Percentiles rank a stretch among this genome's conserved stretches.
Evolutionary conservation across 768 basidiomycete genomes (phyloP).

Genomic region (Chalciporus pseudorubinellus): DNA sequence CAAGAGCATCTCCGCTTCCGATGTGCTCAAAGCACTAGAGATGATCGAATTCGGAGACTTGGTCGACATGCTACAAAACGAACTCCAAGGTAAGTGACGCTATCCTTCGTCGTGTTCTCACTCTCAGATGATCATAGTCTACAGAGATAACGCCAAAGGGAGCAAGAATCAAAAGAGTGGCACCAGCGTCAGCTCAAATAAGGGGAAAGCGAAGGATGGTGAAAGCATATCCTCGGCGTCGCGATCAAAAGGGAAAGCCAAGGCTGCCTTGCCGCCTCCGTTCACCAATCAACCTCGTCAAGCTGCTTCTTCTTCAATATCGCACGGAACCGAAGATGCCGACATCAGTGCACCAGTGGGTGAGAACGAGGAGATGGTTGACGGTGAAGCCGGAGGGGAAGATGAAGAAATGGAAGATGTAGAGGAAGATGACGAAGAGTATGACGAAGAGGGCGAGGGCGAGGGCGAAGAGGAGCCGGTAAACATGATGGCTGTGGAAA

Average conservation of each 20-base stretch:
- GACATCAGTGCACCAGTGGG: constrained; percentile 20
- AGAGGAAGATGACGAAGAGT: constrained; percentile 22
- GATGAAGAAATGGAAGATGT: constrained; percentile 27
- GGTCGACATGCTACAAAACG: constrained; percentile 56
- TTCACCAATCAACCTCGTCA: constrained; percentile 30
- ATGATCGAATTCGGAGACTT: constrained; percentile 74
- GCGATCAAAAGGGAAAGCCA: constrained; percentile 32
- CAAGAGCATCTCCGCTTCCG: constrained; percentile 86
- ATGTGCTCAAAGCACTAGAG: constrained; percentile 86
- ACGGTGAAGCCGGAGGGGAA: constrained; percentile 31
- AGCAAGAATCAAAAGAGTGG: constrained; percentile 47
- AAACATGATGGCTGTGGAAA: constrained; percentile 44
- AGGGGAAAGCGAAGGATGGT: constrained; percentile 32
- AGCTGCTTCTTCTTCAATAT: constrained; percentile 28
- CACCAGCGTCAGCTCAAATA: constrained; percentile 22
- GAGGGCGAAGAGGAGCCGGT: constrained; percentile 40
- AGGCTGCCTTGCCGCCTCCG: constrained; percentile 24
- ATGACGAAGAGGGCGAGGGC: constrained; percentile 27
- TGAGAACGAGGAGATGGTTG: constrained; percentile 33
- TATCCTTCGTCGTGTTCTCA: not conserved
- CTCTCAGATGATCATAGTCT: constrained; percentile 42
- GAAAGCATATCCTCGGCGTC: constrained; percentile 32
- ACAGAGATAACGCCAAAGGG: constrained; percentile 59
- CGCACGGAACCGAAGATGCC: constrained; percentile 26
- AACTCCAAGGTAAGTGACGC: constrained; percentile 53